Base-by-base conservation (phyloP, 208 protist genomes). In the Polymyxa betae region DNA sequence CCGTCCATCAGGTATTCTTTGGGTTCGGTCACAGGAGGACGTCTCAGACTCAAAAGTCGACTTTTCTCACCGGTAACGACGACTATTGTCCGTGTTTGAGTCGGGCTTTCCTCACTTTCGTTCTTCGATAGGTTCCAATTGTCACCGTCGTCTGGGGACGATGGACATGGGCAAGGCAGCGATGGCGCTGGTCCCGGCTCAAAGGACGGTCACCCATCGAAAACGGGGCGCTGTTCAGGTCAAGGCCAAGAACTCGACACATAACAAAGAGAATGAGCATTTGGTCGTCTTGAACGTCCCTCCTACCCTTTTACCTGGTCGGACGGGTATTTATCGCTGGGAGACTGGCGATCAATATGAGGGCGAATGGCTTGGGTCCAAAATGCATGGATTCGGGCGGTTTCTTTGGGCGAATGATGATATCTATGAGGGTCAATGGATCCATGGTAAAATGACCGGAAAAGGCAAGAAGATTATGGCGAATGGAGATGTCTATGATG, bases 291-390 rank as follows among this genome's bases (percentile, higher is more conserved):
- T 60, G 49, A 24, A 29, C 12, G 49, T 24, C 49, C 5, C 5
- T 24, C 49, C 49, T 5, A 60, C 49, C 5, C 49, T 24, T 5
- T 5, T 5, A 5, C 49, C 49, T 29, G 49, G 49, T 5, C 5
- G 49, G 24, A 60, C 49, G n/a, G 72, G 72, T 43, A 5, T 82
- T 35, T 82, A 82, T 68, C 44, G 43, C 32, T 91, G 87, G 60
- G 90, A 64, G 10, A 91, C 32, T 10, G 90, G 90, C 44, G 78
- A 91, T 91, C 20, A 49, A 10, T 91, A 91, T 78, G 90, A 91
- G 41, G 90, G 90, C 16, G 90, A 91, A 32, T 91, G 90, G 90
- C 44, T 54, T 16, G 90, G 44, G 32, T 64, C 66, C 24, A 89
- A n/a, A 41, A 89, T 89, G 87, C 87, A 89, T 46, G 87, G 87